A percentile compares a stretch with the other conserved stretches of the same genome.
These are phyloP conservation scores for Collybiopsis confluens DNA, from an alignment of 768 basidiomycete genomes.

Conservation along the genomic window DNA sequence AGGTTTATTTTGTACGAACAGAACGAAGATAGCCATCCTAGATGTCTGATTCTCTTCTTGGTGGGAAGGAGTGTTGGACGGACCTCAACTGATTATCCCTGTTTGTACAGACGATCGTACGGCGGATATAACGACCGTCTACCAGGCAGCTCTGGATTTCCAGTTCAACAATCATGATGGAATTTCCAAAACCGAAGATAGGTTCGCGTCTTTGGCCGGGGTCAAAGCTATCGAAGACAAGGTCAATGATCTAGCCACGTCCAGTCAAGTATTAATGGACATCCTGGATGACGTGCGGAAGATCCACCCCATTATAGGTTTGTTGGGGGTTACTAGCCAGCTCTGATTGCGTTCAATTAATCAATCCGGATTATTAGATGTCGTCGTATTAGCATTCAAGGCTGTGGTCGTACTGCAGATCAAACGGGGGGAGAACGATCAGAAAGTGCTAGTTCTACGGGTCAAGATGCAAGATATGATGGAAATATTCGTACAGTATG, in stretches of 20 bases:
- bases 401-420: slow-evolving; percentile 33
- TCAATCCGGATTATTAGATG: slow-evolving; percentile 10
- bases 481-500: slow-evolving; percentile 29
- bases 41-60: not conserved
- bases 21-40: not conserved
- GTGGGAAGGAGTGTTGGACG: too few species aligned
- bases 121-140: not conserved
- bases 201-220: not conserved
- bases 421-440: slow-evolving; percentile 36
- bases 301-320: slow-evolving; percentile 4
- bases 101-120: not conserved
- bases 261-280: slow-evolving; percentile 2
- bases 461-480: slow-evolving; percentile 39
- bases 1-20: too few species aligned
- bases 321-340: not conserved
- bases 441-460: slow-evolving; percentile 29
- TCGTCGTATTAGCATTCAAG: slow-evolving; percentile 37
- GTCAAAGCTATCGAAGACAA: slow-evolving; percentile 5
- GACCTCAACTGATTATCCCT: too few species aligned
- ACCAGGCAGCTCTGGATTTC: not conserved
- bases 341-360: not conserved
- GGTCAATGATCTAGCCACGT: not conserved
- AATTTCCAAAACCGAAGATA: not conserved
- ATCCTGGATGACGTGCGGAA: not conserved
- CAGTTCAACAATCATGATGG: not conserved